Base-by-base conservation (phyloP, 805 yeast species). In the Diddensiella transvaalensis region DNA sequence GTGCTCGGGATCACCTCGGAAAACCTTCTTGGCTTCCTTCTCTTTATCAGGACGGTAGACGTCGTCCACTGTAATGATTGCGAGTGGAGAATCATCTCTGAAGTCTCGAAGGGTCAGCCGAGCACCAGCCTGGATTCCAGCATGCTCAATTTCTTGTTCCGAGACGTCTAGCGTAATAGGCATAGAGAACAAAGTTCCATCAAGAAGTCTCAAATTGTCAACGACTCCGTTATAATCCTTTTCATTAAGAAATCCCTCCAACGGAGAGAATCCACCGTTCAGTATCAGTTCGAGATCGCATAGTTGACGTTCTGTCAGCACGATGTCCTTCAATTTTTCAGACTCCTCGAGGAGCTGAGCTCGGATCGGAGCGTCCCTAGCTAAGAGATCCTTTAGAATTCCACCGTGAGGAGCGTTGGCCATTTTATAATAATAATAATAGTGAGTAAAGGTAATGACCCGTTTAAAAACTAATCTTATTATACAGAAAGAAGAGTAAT, bases 1-100 rank as follows among this genome's bases (percentile, higher is more conserved):
- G 70, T 90, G 98, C 67, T 91, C 97, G 40, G 95, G 90, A 67
- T 91, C 97, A 53, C 97, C 98, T 66, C 97, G 82, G 72, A 88
- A 91, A 23, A 89, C 97, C 64, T 83, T 77, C 57, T 79, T 68
- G 46, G 96, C 96, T 73, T 90, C 98, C 17, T 65, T 64, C 48
- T 71, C 62, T 74, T 91, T 91, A 69, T 90, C 76, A 57, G 96
- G 96, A 60, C 74, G 74, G 74, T 85, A 90, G 29, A 87, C 78
- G 54, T 89, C 93, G 50, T 76, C 80, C 21, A 90, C 73, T 8
- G 95, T 84, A 62, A 90, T 71, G 57, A 90, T 80, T 22, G 97
- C 96, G 59, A 90, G 73, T 0, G 87, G 80, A 46, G 77, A 70
- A 58, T 82, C 86, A 66, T 87, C 90, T 62, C 93, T 77, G 67